phyloP scores from a whole-genome alignment of 345 rosid genomes.

The Lumnitzera racemosa region DNA sequence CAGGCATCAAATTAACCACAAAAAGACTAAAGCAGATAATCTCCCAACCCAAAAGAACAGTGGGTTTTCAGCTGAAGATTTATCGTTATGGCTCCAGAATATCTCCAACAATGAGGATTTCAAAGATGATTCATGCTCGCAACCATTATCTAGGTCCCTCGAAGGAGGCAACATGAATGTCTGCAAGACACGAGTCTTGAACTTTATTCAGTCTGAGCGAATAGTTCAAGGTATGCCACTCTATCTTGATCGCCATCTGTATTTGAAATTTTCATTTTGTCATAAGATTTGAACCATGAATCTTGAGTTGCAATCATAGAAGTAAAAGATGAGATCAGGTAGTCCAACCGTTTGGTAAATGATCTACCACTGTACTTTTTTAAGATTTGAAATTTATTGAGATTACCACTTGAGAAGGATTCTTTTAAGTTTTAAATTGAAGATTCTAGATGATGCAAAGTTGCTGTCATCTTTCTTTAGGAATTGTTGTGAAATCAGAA shows the following conservation, averaged over 20 bases:
- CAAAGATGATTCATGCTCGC: constrained; percentile 38
- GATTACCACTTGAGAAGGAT: too few relatives aligned
- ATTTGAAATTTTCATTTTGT: too few relatives aligned
- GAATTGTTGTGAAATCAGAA: too few relatives aligned
- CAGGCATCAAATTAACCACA: constrained; percentile 72
- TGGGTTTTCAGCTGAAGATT: constrained; percentile 28
- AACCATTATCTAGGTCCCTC: constrained; percentile 64
- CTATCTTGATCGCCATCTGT: not conserved
- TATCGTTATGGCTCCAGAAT: constrained; percentile 30
- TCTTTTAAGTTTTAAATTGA: too few relatives aligned
- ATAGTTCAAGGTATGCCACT: constrained; percentile 56
- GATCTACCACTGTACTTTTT: too few relatives aligned
- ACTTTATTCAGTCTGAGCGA: constrained; percentile 46
- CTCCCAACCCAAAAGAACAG: constrained; percentile 27
- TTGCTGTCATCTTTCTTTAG: too few relatives aligned
- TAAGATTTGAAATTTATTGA: too few relatives aligned
- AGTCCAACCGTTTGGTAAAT: too few relatives aligned
- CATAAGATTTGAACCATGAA: too few relatives aligned
- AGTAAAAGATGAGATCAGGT: too few relatives aligned
- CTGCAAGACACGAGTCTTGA: constrained; percentile 64
- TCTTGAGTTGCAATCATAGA: too few relatives aligned
- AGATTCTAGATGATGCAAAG: too few relatives aligned
- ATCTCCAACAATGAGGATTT: constrained; percentile 48
- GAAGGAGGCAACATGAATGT: constrained; percentile 71
- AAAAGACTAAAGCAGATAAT: constrained; percentile 58